Conservation (phyloP, 768 basidiomycete species). For the Mycena latifolia region DNA sequence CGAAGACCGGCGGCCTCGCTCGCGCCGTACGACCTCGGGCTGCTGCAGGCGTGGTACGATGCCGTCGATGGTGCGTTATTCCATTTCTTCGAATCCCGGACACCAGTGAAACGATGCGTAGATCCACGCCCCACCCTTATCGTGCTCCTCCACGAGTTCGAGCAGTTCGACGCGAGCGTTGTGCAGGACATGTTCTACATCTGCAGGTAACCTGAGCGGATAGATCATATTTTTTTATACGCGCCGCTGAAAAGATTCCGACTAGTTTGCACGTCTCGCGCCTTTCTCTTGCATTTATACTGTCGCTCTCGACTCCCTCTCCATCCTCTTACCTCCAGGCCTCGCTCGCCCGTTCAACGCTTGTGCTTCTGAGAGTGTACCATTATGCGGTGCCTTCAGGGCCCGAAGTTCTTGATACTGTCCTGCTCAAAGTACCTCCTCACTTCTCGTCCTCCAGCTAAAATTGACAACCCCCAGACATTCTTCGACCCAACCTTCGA, state of each 20-base stretch:
- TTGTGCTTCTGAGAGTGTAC: slow-evolving; percentile 69
- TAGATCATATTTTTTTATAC: too few relatives aligned
- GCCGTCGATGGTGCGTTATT: slow-evolving; percentile 41
- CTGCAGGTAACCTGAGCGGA: slow-evolving; percentile 62
- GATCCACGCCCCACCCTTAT: slow-evolving; percentile 56
- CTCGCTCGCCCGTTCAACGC: slow-evolving; percentile 69
- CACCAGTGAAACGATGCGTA: neutral
- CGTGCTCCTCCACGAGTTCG: slow-evolving; percentile 79
- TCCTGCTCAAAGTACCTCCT: slow-evolving; percentile 64
- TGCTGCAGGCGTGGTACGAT: slow-evolving; percentile 72
- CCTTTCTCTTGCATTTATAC: slow-evolving; percentile 75
- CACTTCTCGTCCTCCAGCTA: too few relatives aligned
- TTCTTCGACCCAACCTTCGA: slow-evolving; percentile 77
- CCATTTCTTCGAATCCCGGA: neutral
- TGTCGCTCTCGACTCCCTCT: slow-evolving; percentile 70
- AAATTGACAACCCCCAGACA: slow-evolving; percentile 49
- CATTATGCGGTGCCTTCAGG: slow-evolving; percentile 65
- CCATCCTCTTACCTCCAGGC: slow-evolving; percentile 69
- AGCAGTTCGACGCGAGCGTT: slow-evolving; percentile 72
- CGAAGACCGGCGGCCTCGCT: slow-evolving; percentile 64
- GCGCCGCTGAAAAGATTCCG: slow-evolving; percentile 5
- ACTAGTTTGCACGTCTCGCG: slow-evolving; percentile 63
- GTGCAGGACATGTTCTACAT: slow-evolving; percentile 80
- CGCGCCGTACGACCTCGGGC: slow-evolving; percentile 71
- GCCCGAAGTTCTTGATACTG: slow-evolving; percentile 59